phyloP scores from a whole-genome alignment of 306 rosid species.

The Vicia faba region DNA sequence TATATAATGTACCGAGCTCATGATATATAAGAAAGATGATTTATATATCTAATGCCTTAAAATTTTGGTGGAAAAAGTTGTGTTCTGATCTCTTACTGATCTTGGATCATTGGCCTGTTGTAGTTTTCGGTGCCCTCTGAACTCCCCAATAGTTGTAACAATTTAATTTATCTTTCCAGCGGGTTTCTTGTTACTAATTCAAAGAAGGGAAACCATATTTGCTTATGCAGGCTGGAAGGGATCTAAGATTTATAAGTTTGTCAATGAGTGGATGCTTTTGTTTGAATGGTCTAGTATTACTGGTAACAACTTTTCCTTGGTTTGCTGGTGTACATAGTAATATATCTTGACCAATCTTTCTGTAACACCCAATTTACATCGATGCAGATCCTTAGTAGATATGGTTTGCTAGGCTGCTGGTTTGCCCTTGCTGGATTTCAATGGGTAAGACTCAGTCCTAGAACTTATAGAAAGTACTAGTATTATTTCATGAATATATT shows the following conservation, averaged over 20 bases:
- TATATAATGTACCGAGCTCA: neutral
- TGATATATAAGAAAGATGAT: neutral
- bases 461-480: slow-evolving; percentile 22
- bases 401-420: slow-evolving; percentile 78
- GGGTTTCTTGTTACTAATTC: neutral
- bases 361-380: slow-evolving; percentile 23
- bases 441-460: slow-evolving; percentile 62
- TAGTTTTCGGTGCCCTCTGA: neutral
- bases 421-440: slow-evolving; percentile 68
- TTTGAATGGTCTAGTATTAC: slow-evolving; percentile 51
- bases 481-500: slow-evolving; percentile 21
- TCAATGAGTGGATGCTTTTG: slow-evolving; percentile 74
- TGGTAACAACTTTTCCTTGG: slow-evolving; percentile 47
- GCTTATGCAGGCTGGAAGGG: slow-evolving; percentile 77
- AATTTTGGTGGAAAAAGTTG: neutral
- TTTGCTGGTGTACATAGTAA: slow-evolving; percentile 19
- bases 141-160: neutral
- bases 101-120: neutral
- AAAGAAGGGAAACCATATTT: slow-evolving; percentile 14
- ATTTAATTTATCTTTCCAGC: slow-evolving; percentile 6
- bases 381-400: slow-evolving; percentile 55
- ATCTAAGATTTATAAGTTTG: slow-evolving; percentile 67
- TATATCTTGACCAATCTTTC: slow-evolving; percentile 28
- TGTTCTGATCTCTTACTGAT: neutral
- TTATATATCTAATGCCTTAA: neutral